These are phyloP conservation scores for Leishmania tropica DNA, from an alignment of 208 protist species.

Conservation along the genomic window DNA sequence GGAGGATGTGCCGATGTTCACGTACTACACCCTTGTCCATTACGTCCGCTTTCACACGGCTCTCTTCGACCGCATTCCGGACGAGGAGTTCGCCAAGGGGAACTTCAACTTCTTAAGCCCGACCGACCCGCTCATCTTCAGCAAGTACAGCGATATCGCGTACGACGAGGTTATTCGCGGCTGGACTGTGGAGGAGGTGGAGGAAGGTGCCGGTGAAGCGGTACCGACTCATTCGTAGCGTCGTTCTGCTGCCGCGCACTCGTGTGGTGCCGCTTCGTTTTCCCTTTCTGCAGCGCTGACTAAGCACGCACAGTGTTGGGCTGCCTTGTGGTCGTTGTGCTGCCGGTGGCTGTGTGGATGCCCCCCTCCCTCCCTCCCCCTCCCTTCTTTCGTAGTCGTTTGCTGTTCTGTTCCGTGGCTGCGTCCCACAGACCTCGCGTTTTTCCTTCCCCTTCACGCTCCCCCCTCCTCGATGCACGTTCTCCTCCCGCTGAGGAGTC, in stretches of 20 bases:
- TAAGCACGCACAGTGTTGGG: background rate
- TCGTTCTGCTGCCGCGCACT: background rate
- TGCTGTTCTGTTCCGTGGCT: background rate
- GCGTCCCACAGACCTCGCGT: background rate
- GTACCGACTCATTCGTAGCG: constrained; percentile 3
- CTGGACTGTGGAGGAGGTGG: constrained; percentile 53
- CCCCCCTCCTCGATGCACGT: background rate
- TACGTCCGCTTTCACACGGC: constrained; percentile 92
- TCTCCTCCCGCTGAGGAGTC: background rate
- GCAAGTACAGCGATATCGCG: constrained; percentile 69
- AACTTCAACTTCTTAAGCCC: constrained; percentile 91
- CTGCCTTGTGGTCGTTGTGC: background rate
- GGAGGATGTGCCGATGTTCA: constrained; percentile 91
- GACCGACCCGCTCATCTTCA: constrained; percentile 80
- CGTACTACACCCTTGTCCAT: constrained; percentile 91
- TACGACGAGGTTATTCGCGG: constrained; percentile 72
- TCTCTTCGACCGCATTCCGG: constrained; percentile 87
- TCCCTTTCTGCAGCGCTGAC: background rate
- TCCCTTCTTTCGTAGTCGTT: background rate
- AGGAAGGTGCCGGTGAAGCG: background rate
- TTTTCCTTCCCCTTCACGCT: background rate
- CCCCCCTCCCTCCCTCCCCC: background rate
- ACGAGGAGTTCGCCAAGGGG: constrained; percentile 84
- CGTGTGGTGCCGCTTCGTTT: background rate
- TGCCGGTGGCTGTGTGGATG: background rate